A percentile compares a stretch with the other conserved stretches of the same genome.
Conservation (phyloP, 805 yeast species). For the Komagataella phaffii region DNA sequence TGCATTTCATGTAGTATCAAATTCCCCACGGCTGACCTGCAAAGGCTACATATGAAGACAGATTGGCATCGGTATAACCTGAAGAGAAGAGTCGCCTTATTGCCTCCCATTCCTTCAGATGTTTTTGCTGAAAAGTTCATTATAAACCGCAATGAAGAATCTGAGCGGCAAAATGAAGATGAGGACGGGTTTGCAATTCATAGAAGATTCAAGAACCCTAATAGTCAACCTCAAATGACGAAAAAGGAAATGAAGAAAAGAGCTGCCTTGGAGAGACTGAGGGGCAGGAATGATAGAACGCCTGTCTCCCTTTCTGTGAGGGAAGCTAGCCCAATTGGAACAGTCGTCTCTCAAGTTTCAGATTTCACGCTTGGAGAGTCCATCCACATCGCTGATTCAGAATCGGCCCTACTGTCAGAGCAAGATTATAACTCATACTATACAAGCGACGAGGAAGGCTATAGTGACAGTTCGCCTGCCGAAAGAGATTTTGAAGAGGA, state of each 20-base stretch:
- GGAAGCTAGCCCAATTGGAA: constrained; percentile 36
- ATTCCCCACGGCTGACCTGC: constrained; percentile 26
- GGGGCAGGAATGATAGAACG: constrained; percentile 6
- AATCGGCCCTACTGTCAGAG: constrained; percentile 1
- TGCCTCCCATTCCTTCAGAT: constrained; percentile 30
- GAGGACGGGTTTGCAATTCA: constrained; percentile 38
- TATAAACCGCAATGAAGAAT: constrained; percentile 2
- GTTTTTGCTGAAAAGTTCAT: constrained; percentile 8
- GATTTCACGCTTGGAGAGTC: constrained; percentile 40
- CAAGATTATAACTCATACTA: not conserved
- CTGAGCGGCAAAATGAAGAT: constrained; percentile 23
- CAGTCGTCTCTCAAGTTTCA: constrained; percentile 41
- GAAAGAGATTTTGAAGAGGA: constrained; percentile 6
- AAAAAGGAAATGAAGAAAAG: constrained; percentile 23
- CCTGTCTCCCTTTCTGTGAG: constrained; percentile 11
- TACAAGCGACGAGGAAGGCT: not conserved
- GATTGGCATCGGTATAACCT: constrained; percentile 39
- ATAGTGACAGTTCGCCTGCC: not conserved
- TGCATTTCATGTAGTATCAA: constrained; percentile 31
- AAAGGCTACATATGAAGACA: constrained; percentile 32
- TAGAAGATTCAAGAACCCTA: constrained; percentile 5
- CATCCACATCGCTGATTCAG: constrained; percentile 1
- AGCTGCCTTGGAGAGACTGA: constrained; percentile 14
- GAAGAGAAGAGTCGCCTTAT: constrained; percentile 32
- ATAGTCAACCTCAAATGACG: constrained; percentile 20